Evolutionary conservation across 2,329 filamentous ascomycete genomes (phyloP).

Genomic region (Tothia fuscella): DNA sequence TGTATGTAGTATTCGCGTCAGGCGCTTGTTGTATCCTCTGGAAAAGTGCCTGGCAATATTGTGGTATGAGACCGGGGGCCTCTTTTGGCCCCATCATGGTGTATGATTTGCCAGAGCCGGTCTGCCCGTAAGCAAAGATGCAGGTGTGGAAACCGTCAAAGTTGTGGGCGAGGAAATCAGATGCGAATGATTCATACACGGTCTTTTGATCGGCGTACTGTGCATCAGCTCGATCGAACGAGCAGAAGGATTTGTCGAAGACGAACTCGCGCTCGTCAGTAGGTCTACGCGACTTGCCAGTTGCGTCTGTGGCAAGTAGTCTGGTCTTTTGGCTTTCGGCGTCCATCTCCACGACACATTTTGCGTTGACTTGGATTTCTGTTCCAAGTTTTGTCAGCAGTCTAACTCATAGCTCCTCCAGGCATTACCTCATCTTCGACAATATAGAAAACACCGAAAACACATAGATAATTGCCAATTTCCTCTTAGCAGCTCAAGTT

Average conservation of each 20-base stretch:
- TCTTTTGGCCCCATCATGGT: slow-evolving; percentile 90
- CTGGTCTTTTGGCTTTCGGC: slow-evolving; percentile 75
- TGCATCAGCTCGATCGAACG: slow-evolving; percentile 62
- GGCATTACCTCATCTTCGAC: too few species aligned
- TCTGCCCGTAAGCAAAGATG: slow-evolving; percentile 98
- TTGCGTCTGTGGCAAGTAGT: slow-evolving; percentile 44
- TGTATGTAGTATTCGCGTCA: slow-evolving; percentile 87
- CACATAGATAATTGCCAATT: too few species aligned
- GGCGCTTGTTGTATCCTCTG: slow-evolving; percentile 79
- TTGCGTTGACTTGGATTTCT: slow-evolving; percentile 72
- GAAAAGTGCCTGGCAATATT: slow-evolving; percentile 93
- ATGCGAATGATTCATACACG: slow-evolving; percentile 85
- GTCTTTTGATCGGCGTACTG: slow-evolving; percentile 90
- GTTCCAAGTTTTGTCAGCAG: slow-evolving; percentile 11
- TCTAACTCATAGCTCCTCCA: not conserved
- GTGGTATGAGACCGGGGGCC: slow-evolving; percentile 80
- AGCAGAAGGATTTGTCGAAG: slow-evolving; percentile 99
- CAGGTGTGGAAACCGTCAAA: slow-evolving; percentile 99
- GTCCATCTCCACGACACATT: slow-evolving; percentile 88
- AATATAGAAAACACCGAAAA: too few species aligned
- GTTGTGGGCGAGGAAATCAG: slow-evolving; percentile 97
- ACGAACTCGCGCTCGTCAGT: slow-evolving; percentile 88
- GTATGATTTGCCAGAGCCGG: slow-evolving; percentile 94
- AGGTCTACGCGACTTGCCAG: slow-evolving; percentile 45
- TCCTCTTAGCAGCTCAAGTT: too few species aligned